Conservation (phyloP, 139 green algal species). For the Volvox africanus region DNA sequence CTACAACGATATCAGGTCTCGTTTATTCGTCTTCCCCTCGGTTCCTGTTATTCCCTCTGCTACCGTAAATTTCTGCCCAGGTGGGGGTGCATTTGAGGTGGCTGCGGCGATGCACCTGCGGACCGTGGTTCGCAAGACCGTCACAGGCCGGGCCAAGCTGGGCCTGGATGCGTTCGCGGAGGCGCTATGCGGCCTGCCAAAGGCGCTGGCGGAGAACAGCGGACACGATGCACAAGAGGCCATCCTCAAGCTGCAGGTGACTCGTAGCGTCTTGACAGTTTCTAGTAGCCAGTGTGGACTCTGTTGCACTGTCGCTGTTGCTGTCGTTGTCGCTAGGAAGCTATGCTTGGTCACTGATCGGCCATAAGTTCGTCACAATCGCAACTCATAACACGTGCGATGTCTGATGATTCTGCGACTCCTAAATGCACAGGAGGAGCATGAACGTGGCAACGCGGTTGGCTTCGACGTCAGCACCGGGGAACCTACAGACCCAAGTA, state of each 20-base stretch:
- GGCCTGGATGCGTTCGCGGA: slow-evolving; percentile 97
- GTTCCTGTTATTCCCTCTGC: background rate
- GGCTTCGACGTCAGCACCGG: slow-evolving; percentile 91
- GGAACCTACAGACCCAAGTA: slow-evolving; percentile 89
- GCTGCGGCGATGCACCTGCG: slow-evolving; percentile 86
- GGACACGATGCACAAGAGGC: slow-evolving; percentile 93
- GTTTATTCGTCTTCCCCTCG: background rate
- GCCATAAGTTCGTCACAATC: no score
- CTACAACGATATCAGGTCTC: no score
- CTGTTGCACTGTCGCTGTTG: no score
- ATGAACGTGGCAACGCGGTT: slow-evolving; percentile 84
- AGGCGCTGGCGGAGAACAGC: slow-evolving; percentile 96
- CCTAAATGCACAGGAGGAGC: slow-evolving; percentile 75
- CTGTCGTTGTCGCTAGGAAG: no score
- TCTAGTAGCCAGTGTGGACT: no score
- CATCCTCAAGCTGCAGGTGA: slow-evolving; percentile 83
- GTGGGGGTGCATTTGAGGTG: slow-evolving; percentile 96
- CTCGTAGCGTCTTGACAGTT: no score
- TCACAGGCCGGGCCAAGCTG: slow-evolving; percentile 89
- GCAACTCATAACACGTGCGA: no score
- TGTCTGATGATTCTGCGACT: no score
- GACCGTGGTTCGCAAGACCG: slow-evolving; percentile 57
- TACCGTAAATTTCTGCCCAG: slow-evolving; percentile 15
- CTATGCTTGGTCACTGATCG: no score
- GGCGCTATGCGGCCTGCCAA: slow-evolving; percentile 94